Evolutionary conservation across 2,329 filamentous ascomycete species (phyloP).

Genomic region (Coniochaeta prunicola): DNA sequence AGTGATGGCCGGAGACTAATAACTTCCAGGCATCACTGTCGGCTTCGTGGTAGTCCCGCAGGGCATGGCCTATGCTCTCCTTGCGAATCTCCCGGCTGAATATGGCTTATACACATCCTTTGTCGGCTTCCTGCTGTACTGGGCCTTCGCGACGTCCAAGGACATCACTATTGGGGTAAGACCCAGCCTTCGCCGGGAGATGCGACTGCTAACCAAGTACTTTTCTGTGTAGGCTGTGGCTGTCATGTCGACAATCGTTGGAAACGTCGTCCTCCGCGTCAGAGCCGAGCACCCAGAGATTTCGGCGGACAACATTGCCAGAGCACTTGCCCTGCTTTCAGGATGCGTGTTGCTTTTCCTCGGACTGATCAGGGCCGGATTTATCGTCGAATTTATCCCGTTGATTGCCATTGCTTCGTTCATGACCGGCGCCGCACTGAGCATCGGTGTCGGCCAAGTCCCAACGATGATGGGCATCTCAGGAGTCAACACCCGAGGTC

Average conservation of each 20-base stretch:
- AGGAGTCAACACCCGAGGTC: slow-evolving; percentile 34
- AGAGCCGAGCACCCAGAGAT: slow-evolving; percentile 23
- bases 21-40: slow-evolving; percentile 47
- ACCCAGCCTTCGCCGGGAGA: not conserved
- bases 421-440: slow-evolving; percentile 43
- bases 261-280: slow-evolving; percentile 34
- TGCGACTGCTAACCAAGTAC: not conserved
- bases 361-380: slow-evolving; percentile 39
- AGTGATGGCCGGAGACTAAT: not conserved
- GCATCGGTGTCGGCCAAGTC: slow-evolving; percentile 40
- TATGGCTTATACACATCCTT: slow-evolving; percentile 79
- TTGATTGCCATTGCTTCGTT: slow-evolving; percentile 42
- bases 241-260: slow-evolving; percentile 42
- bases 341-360: slow-evolving; percentile 35
- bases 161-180: slow-evolving; percentile 70
- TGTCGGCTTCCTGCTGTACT: slow-evolving; percentile 72
- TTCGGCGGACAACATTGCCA: slow-evolving; percentile 31
- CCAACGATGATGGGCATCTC: slow-evolving; percentile 34
- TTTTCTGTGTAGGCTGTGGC: slow-evolving; percentile 46
- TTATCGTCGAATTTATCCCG: slow-evolving; percentile 44
- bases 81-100: slow-evolving; percentile 60
- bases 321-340: slow-evolving; percentile 35
- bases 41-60: slow-evolving; percentile 48
- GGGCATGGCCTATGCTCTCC: slow-evolving; percentile 70
- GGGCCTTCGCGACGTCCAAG: slow-evolving; percentile 79